These are phyloP conservation scores for Metschnikowia gelsemii DNA, from an alignment of 805 yeast species.

Conservation along the genomic window DNA sequence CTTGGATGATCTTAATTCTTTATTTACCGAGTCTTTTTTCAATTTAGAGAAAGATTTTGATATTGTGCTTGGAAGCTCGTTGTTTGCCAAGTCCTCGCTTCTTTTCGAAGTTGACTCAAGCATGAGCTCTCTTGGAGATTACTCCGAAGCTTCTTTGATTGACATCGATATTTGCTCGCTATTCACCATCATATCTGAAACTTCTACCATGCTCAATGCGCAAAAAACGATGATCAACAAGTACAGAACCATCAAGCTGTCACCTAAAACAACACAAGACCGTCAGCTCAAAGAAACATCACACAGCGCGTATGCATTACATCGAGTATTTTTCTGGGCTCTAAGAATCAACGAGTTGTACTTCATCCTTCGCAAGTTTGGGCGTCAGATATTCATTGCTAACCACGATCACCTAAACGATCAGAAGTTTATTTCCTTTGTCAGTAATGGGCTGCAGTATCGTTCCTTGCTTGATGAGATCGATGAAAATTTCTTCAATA, in stretches of 20 bases:
- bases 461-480: conserved; percentile 23
- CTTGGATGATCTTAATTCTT: conserved; percentile 23
- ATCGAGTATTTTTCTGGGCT: conserved; percentile 46
- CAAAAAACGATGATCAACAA: conserved; percentile 21
- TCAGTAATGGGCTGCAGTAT: conserved; percentile 23
- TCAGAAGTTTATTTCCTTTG: conserved; percentile 35
- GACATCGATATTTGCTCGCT: conserved; percentile 41
- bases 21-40: conserved; percentile 24
- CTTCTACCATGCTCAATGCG: conserved; percentile 29
- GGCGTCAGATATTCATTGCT: conserved; percentile 46
- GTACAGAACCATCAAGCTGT: conserved; percentile 13
- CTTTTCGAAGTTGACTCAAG: conserved; percentile 9
- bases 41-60: conserved; percentile 26
- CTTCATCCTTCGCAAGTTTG: conserved; percentile 45
- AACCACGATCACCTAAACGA: conserved; percentile 45
- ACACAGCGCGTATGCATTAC: conserved; percentile 42
- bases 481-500: conserved; percentile 42
- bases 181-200: conserved; percentile 26
- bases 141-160: conserved; percentile 31
- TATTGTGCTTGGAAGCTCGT: conserved; percentile 18
- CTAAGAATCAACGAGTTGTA: conserved; percentile 52
- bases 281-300: conserved; percentile 24
- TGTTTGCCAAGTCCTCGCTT: conserved; percentile 9
- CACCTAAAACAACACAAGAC: conserved; percentile 13
- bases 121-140: conserved; percentile 14